A percentile compares a stretch with the other conserved stretches of the same genome.
phyloP scores from a whole-genome alignment of 306 rosid species.

The Cucurbita ficifolia region DNA sequence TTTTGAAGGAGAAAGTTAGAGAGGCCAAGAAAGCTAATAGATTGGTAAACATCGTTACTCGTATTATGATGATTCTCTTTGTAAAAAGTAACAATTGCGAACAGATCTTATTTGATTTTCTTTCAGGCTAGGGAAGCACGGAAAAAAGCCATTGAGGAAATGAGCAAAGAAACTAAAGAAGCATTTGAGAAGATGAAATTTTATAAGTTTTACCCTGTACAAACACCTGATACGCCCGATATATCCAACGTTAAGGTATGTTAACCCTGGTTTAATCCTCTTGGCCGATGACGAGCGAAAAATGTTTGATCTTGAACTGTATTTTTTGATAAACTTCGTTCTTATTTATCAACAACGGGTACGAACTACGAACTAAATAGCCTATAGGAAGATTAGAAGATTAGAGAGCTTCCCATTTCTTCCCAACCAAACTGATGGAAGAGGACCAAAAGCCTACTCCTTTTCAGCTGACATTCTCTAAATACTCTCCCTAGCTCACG shows the following conservation, averaged over 20 bases:
- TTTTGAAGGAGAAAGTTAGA: slow-evolving; percentile 65
- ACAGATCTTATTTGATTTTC: background rate
- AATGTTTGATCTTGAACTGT: background rate
- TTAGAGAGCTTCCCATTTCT: background rate
- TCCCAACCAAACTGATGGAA: background rate
- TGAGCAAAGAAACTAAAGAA: slow-evolving; percentile 56
- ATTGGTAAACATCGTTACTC: slow-evolving; percentile 28
- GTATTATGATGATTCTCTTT: background rate
- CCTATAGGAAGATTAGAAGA: background rate
- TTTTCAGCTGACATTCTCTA: background rate
- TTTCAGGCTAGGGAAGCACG: slow-evolving; percentile 73
- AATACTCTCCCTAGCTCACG: background rate
- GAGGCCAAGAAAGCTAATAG: slow-evolving; percentile 64
- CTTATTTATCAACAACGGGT: background rate
- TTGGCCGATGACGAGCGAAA: background rate
- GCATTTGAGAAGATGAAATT: slow-evolving; percentile 65
- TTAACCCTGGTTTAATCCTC: background rate
- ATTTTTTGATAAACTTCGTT: background rate
- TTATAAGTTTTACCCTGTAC: slow-evolving; percentile 76
- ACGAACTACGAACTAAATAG: background rate
- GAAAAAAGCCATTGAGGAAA: slow-evolving; percentile 51
- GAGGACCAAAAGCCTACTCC: background rate
- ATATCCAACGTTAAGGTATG: slow-evolving; percentile 60
- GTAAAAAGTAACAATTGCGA: background rate
- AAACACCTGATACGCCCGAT: slow-evolving; percentile 57